Conservation (phyloP, 2,329 filamentous ascomycete species). For the Penicillium capsulatum region DNA sequence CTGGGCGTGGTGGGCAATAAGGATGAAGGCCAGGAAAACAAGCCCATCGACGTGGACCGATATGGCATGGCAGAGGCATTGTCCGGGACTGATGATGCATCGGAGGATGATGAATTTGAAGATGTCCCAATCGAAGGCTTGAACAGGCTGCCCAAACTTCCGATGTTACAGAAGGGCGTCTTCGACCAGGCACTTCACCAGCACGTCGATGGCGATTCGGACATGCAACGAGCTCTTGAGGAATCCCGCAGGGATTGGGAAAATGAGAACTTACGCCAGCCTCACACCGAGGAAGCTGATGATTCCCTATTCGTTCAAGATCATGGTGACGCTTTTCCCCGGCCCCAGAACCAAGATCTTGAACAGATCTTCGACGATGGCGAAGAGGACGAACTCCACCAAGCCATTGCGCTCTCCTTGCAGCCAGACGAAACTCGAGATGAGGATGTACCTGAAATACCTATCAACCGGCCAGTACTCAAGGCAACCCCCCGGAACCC, state of each 20-base stretch:
- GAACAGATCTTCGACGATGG: constrained; percentile 57
- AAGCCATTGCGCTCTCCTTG: constrained; percentile 81
- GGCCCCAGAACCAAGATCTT: constrained; percentile 27
- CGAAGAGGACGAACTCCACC: constrained; percentile 71
- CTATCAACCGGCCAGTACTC: constrained; percentile 44
- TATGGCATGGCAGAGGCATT: constrained; percentile 48
- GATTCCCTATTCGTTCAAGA: constrained; percentile 56
- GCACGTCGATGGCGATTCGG: constrained; percentile 35
- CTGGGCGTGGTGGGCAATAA: constrained; percentile 87
- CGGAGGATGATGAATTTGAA: constrained; percentile 75
- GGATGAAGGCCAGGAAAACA: constrained; percentile 71
- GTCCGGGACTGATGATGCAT: constrained; percentile 56
- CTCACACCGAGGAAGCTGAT: constrained; percentile 31
- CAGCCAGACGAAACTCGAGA: constrained; percentile 46
- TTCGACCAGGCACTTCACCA: constrained; percentile 35
- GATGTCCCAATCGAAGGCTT: constrained; percentile 88
- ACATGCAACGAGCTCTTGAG: constrained; percentile 47
- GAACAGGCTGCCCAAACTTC: constrained; percentile 70
- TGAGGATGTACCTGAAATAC: constrained; percentile 35
- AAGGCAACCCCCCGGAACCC: no score
- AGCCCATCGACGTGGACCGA: constrained; percentile 87
- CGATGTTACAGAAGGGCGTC: constrained; percentile 36
- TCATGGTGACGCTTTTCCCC: constrained; percentile 36
- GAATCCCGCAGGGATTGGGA: constrained; percentile 27
- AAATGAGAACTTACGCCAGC: no score